These are phyloP conservation scores for Asclepias syriaca DNA, from an alignment of 257 asterid species.

Conservation along the genomic window DNA sequence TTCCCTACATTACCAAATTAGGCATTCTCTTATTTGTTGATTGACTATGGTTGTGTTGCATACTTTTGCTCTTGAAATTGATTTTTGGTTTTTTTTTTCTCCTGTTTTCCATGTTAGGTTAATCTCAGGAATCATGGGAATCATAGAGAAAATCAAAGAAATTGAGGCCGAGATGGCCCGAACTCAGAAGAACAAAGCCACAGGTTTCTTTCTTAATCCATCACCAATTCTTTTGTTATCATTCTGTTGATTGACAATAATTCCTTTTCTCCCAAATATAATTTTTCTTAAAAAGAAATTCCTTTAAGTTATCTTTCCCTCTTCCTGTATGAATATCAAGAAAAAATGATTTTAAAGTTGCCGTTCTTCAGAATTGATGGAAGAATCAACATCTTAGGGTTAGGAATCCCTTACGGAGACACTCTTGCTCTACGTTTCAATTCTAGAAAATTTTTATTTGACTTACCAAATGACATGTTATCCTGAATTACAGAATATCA, in stretches of 20 bases:
- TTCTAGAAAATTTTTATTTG: background rate
- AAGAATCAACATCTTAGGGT: background rate
- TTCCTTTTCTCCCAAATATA: background rate
- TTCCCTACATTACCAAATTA: background rate
- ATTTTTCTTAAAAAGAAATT: background rate
- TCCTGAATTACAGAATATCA: slow-evolving; percentile 64
- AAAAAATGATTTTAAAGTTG: background rate
- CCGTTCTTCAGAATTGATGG: background rate
- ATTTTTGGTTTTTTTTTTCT: background rate
- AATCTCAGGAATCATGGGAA: slow-evolving; percentile 61
- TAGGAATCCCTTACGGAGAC: background rate
- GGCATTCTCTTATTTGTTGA: background rate
- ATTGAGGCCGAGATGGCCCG: slow-evolving; percentile 99
- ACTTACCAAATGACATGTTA: background rate
- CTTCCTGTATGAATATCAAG: background rate
- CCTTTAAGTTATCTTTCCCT: background rate
- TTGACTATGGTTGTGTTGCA: slow-evolving; percentile 2
- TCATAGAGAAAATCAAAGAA: slow-evolving; percentile 87
- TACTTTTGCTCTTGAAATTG: slow-evolving; percentile 5
- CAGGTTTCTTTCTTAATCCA: slow-evolving; percentile 41
- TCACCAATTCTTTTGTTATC: background rate
- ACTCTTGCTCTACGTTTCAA: background rate
- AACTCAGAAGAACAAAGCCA: slow-evolving; percentile 98
- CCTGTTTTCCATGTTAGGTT: slow-evolving; percentile 33
- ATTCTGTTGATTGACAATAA: background rate